Conservation (phyloP, 2,329 filamentous ascomycete genomes). For the Cladophialophora bantiana region DNA sequence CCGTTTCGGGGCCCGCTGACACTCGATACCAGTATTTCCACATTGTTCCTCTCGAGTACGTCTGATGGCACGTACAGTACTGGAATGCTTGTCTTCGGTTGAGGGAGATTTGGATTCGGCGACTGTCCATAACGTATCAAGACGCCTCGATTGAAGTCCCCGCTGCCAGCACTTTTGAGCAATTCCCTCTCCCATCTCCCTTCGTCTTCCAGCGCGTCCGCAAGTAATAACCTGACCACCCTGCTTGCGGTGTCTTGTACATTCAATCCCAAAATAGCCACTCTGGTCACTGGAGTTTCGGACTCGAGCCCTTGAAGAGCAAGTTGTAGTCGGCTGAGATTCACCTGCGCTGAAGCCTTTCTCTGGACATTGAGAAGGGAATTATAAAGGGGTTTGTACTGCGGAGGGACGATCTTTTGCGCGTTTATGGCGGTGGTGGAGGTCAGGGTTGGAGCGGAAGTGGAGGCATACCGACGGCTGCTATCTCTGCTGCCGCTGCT, state of each 20-base stretch:
- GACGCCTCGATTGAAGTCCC: slow-evolving; percentile 62
- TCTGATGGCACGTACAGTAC: slow-evolving; percentile 64
- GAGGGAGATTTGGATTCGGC: slow-evolving; percentile 52
- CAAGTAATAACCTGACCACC: slow-evolving; percentile 72
- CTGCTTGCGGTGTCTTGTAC: slow-evolving; percentile 59
- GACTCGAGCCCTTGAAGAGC: slow-evolving; percentile 65
- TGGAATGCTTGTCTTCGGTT: slow-evolving; percentile 59
- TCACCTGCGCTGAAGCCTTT: slow-evolving; percentile 62
- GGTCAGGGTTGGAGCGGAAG: slow-evolving; percentile 50
- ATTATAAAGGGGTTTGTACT: slow-evolving; percentile 61
- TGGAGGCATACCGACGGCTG: slow-evolving; percentile 7
- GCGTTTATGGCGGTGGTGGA: slow-evolving; percentile 62
- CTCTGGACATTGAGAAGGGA: slow-evolving; percentile 60
- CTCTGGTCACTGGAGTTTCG: slow-evolving; percentile 59
- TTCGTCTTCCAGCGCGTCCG: slow-evolving; percentile 70
- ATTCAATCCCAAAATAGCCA: slow-evolving; percentile 64
- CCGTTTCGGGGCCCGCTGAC: slow-evolving; percentile 43
- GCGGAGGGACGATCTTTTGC: slow-evolving; percentile 60
- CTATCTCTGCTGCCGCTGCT: slow-evolving; percentile 25
- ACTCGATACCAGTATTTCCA: slow-evolving; percentile 67
- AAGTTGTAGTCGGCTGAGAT: slow-evolving; percentile 66
- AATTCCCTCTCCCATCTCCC: slow-evolving; percentile 73
- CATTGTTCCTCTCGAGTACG: slow-evolving; percentile 60
- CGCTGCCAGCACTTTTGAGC: slow-evolving; percentile 51
- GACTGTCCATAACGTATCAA: slow-evolving; percentile 67